Evolutionary conservation across 1,139 yeast genomes (phyloP).

Genomic region (Blastobotrys petasosporus): DNA sequence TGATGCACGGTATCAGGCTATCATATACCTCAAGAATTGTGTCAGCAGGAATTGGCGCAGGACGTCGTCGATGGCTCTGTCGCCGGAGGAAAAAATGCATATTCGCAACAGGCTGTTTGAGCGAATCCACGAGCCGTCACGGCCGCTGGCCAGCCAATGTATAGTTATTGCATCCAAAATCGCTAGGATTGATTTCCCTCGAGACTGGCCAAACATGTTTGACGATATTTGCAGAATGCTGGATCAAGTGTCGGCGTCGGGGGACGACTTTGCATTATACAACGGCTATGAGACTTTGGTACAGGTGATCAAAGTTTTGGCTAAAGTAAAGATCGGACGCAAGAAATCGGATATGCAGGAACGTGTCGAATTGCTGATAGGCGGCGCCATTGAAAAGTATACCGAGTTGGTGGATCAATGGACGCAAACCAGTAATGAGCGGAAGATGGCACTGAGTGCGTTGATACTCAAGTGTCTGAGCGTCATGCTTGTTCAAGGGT

Average conservation of each 20-base stretch:
- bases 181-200: slow-evolving; percentile 78
- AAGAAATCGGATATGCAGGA: slow-evolving; percentile 76
- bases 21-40: slow-evolving; percentile 79
- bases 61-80: slow-evolving; percentile 20
- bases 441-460: slow-evolving; percentile 66
- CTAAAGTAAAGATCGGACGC: slow-evolving; percentile 76
- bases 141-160: slow-evolving; percentile 70
- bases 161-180: slow-evolving; percentile 77
- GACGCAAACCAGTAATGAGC: slow-evolving; percentile 36
- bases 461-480: slow-evolving; percentile 68
- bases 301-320: slow-evolving; percentile 67
- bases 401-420: slow-evolving; percentile 55
- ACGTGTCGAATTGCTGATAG: slow-evolving; percentile 37
- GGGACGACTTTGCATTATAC: slow-evolving; percentile 49
- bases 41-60: slow-evolving; percentile 31
- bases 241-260: slow-evolving; percentile 35
- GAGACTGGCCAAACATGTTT: slow-evolving; percentile 76
- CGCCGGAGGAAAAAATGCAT: slow-evolving; percentile 60
- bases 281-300: slow-evolving; percentile 63
- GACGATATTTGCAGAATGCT: slow-evolving; percentile 54
- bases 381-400: slow-evolving; percentile 42
- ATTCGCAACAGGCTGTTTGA: slow-evolving; percentile 58
- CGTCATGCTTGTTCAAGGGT: slow-evolving; percentile 71
- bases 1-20: slow-evolving; percentile 42
- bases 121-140: slow-evolving; percentile 60